Base-by-base conservation (phyloP, 805 yeast genomes). In the Kregervanrija delftensis region DNA sequence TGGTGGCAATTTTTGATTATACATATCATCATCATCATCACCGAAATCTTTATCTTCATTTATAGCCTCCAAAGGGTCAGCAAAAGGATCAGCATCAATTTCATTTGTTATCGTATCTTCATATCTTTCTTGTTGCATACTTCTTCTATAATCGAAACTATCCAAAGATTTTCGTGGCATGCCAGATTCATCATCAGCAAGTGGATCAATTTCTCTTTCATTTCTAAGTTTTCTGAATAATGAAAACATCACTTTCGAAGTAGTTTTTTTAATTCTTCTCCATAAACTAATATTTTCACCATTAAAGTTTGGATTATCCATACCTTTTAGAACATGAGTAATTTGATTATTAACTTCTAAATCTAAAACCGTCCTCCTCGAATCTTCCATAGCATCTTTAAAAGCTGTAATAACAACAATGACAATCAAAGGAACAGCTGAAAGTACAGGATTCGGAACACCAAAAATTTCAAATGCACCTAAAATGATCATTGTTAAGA, bases 381-480 rank as follows among this genome's bases (percentile, higher is more conserved):
- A 83, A 61, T 86, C 95, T 63, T 86, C 95, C 37, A 86, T 65
- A 1, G 87, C 93, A 64, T 86, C 95, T 55, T 83, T 83, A 47
- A 83, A 68, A 0, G 88, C 90, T 1, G 95, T 86, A 38, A 86
- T 73, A 9, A 69, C 60, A 22, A 86, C 86, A 64, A 86, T 85
- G 37, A 83, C 91, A 61, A 85, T 80, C 59, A 86, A 72, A 2
- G 95, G 95, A 30, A 83, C 91, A 5, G 86, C 81, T 9, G 85
- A 73, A 40, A 86, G 59, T 1, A 79, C 86, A 1, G 95, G 95
- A 47, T 74, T 77, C 3, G 89, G 83, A 30, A 86, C 95, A 59
- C 95, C 95, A 61, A 86, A 86, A 35, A 86, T 81, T 42, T 73
- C 70, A 60, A 84, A 83, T 2, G 77, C 85, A 48, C 96, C 96